Conservation (phyloP, 1,284 basidiomycete species). For the Sanghuangporus sanghuang region DNA sequence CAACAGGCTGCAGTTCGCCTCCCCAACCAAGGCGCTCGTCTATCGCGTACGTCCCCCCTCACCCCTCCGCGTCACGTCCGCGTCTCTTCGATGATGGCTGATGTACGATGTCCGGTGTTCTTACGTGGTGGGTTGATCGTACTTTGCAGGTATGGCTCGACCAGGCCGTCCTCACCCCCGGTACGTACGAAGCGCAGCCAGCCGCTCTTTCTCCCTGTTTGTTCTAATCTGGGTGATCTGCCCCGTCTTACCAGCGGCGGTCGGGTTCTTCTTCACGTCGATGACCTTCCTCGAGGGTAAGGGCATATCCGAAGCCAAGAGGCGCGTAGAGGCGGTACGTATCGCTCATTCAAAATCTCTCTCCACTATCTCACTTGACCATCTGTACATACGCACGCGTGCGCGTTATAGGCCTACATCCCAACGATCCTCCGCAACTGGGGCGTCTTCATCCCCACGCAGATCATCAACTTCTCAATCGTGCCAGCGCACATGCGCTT, state of each 20-base stretch:
- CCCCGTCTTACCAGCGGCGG: constrained; percentile 39
- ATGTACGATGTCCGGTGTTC: too few species aligned
- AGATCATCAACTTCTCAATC: constrained; percentile 76
- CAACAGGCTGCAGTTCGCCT: constrained; percentile 56
- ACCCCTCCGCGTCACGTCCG: background rate
- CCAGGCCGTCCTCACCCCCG: constrained; percentile 66
- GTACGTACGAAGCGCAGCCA: constrained; percentile 27
- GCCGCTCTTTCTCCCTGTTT: background rate
- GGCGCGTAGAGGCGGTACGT: constrained; percentile 51
- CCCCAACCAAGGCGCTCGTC: constrained; percentile 48
- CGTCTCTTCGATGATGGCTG: background rate
- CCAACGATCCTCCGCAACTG: constrained; percentile 72
- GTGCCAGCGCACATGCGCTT: constrained; percentile 81
- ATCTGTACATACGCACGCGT: background rate
- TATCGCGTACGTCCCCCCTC: constrained; percentile 45
- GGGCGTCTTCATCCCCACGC: constrained; percentile 76
- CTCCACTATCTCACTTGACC: background rate
- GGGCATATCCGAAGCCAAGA: constrained; percentile 44
- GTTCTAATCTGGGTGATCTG: constrained; percentile 5
- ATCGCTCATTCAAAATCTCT: background rate
- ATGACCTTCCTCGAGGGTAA: constrained; percentile 75
- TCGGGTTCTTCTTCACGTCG: constrained; percentile 68
- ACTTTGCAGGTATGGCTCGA: constrained; percentile 64
- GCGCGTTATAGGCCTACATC: constrained; percentile 47
- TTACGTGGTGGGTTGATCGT: background rate